phyloP scores from a whole-genome alignment of 2,329 filamentous ascomycete genomes.

The Magnaporthiopsis incrustans region DNA sequence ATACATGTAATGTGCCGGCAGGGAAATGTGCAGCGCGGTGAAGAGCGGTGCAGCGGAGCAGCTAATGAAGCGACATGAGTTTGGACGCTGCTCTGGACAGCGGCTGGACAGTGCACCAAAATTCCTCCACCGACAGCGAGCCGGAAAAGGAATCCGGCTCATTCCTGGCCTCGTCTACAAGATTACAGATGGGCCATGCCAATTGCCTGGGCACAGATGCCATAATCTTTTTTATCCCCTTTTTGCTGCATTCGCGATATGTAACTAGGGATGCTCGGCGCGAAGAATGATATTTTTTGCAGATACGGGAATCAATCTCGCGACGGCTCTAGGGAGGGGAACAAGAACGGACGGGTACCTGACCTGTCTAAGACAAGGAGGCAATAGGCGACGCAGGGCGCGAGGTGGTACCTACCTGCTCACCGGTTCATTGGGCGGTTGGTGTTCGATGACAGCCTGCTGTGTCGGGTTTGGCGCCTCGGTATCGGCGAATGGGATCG shows the following conservation, averaged over 20 bases:
- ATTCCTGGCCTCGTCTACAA: not conserved
- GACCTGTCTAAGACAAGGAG: not conserved
- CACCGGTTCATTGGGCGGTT: not conserved
- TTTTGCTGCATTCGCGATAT: not conserved
- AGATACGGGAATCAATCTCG: not conserved
- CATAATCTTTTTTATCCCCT: not conserved
- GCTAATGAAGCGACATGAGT: not conserved
- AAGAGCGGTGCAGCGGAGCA: not conserved
- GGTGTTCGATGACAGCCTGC: not conserved
- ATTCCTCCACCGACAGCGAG: not conserved
- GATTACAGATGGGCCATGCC: not conserved
- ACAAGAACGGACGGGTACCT: not conserved
- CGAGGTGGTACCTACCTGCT: not conserved
- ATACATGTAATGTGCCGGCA: not conserved
- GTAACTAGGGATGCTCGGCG: not conserved
- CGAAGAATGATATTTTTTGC: too few species aligned
- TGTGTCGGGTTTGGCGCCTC: not conserved
- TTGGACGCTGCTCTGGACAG: not conserved
- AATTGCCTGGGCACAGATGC: not conserved
- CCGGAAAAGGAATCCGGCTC: not conserved
- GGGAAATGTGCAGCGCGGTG: not conserved
- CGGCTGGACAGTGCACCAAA: not conserved
- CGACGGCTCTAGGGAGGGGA: not conserved
- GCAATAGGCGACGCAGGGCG: not conserved
- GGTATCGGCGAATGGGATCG: not conserved